These are phyloP conservation scores for Thermochaetoides thermophila DNA, from an alignment of 495 filamentous ascomycete species.

Conservation along the genomic window DNA sequence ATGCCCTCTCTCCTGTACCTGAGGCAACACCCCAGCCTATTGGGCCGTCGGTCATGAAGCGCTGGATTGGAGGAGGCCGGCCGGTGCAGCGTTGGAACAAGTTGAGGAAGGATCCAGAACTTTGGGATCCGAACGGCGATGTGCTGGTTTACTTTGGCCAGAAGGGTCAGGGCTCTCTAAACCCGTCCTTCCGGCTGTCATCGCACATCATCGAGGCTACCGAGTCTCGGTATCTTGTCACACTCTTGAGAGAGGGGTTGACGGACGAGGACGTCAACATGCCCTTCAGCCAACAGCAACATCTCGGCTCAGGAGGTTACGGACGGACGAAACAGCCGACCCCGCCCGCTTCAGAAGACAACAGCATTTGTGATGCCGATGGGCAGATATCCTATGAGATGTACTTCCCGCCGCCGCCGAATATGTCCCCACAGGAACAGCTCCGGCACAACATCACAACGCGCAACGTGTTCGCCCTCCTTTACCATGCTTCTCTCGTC, in stretches of 20 bases:
- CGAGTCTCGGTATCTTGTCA: conserved; percentile 37
- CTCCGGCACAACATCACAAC: conserved; percentile 44
- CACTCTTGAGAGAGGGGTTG: conserved; percentile 37
- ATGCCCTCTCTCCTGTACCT: too few relatives aligned
- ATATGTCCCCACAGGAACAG: conserved; percentile 28
- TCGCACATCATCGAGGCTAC: conserved; percentile 42
- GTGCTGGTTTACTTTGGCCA: conserved; percentile 43
- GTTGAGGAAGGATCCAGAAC: conserved; percentile 42
- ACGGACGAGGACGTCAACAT: conserved; percentile 28
- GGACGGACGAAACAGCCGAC: conserved; percentile 23
- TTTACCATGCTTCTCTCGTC: conserved; percentile 41
- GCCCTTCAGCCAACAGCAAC: conserved; percentile 21
- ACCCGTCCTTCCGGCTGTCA: conserved; percentile 41
- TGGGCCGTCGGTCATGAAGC: too few relatives aligned
- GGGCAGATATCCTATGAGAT: conserved; percentile 44
- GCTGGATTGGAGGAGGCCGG: conserved; percentile 34
- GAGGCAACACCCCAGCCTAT: too few relatives aligned
- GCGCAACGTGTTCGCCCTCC: conserved; percentile 48
- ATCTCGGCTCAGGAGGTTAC: conserved; percentile 12
- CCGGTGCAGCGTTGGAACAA: conserved; percentile 39
- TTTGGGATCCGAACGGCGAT: conserved; percentile 49
- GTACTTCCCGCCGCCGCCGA: conserved; percentile 37
- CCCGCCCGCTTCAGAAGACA: conserved; percentile 30
- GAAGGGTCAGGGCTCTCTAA: conserved; percentile 25
- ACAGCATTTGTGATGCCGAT: conserved; percentile 26